Evolutionary conservation across 2,329 filamentous ascomycete genomes (phyloP).

Genomic region (Oidium heveae): DNA sequence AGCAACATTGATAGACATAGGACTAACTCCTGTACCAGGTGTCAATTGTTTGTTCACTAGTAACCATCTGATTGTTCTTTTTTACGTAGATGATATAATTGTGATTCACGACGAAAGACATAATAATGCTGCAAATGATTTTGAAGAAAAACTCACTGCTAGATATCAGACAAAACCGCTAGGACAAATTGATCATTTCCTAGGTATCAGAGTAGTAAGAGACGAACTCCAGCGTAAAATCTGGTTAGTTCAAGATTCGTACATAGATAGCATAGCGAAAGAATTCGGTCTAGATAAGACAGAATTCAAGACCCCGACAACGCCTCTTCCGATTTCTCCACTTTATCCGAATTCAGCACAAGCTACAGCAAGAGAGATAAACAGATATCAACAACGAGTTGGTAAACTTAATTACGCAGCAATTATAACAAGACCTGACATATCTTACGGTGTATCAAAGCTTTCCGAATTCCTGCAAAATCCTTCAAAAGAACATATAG

Average conservation of each 20-base stretch:
- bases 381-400: not conserved
- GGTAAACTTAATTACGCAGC: not conserved
- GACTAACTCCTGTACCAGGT: not conserved
- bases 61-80: too few species aligned
- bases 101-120: not conserved
- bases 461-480: constrained; percentile 1
- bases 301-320: not conserved
- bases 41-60: constrained; percentile 1
- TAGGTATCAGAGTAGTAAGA: constrained; percentile 1
- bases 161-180: constrained; percentile 1
- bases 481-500: not conserved
- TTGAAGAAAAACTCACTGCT: not conserved
- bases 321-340: not conserved
- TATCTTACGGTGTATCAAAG: not conserved
- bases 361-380: not conserved
- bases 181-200: not conserved
- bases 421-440: not conserved
- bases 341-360: not conserved
- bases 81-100: too few species aligned
- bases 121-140: not conserved
- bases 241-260: not conserved
- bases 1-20: not conserved
- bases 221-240: not conserved
- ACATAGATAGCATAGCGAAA: not conserved
- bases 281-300: not conserved